Conservation (phyloP, 352 stramenopile genomes). For the Phytophthora pistaciae region DNA sequence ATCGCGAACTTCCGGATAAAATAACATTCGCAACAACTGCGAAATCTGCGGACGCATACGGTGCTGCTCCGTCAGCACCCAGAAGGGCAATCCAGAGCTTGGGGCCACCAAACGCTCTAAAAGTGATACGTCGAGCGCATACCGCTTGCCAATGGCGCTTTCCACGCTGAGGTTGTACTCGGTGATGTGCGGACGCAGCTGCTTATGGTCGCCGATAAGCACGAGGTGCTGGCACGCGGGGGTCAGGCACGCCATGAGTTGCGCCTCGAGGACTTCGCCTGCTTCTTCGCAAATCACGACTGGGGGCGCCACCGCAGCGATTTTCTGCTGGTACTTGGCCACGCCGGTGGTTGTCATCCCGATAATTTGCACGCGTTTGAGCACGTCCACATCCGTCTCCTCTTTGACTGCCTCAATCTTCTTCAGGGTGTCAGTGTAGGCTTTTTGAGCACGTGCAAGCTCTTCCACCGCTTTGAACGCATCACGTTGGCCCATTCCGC, state of each 20-base stretch:
- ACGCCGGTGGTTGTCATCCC: conserved; percentile 88
- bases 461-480: conserved; percentile 25
- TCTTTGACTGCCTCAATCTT: conserved; percentile 43
- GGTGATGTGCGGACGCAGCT: conserved; percentile 81
- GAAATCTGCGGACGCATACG: conserved; percentile 86
- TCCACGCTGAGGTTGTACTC: conserved; percentile 77
- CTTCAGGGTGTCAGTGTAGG: conserved; percentile 36
- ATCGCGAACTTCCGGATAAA: conserved; percentile 78
- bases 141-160: conserved; percentile 48
- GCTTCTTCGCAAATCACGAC: conserved; percentile 91
- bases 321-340: conserved; percentile 72
- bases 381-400: conserved; percentile 36
- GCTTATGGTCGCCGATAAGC: conserved; percentile 91
- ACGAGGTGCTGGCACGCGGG: conserved; percentile 82
- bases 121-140: conserved; percentile 82
- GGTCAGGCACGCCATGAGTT: conserved; percentile 66
- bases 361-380: conserved; percentile 65
- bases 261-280: conserved; percentile 86
- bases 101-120: conserved; percentile 80
- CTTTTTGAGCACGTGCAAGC: conserved; percentile 38
- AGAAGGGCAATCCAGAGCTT: conserved; percentile 32
- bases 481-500: conserved; percentile 30
- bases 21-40: conserved; percentile 66
- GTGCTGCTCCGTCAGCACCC: conserved; percentile 78
- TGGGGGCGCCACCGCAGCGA: conserved; percentile 59